Percentiles rank a stretch among this genome's conserved stretches.
These are phyloP conservation scores for Entomortierella beljakovae DNA, from an alignment of 192 early-diverging fungal species.

Conservation along the genomic window DNA sequence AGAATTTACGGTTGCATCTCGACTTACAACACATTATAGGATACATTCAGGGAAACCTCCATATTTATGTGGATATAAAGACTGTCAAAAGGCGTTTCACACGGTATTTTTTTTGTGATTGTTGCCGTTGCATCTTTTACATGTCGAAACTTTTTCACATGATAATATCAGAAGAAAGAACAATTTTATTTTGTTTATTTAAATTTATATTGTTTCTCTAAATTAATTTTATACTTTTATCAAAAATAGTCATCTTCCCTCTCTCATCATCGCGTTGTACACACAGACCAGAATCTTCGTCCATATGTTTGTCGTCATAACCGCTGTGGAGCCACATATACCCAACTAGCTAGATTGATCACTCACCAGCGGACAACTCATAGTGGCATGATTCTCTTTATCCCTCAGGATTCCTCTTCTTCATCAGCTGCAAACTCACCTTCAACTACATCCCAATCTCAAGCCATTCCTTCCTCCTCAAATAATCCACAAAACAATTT, in stretches of 20 bases:
- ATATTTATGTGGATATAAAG: constrained; percentile 51
- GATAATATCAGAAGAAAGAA: too few relatives aligned
- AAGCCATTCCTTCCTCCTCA: neutral
- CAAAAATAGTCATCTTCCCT: constrained; percentile 40
- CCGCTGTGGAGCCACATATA: constrained; percentile 53
- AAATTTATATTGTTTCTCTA: neutral
- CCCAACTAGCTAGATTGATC: constrained; percentile 46
- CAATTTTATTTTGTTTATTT: constrained; percentile 4
- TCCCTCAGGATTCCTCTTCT: constrained; percentile 44
- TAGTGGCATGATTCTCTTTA: constrained; percentile 52
- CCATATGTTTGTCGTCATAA: constrained; percentile 53
- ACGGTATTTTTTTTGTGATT: constrained; percentile 19
- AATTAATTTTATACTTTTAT: neutral
- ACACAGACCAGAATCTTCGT: constrained; percentile 42
- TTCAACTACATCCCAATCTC: constrained; percentile 8
- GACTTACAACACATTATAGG: constrained; percentile 43
- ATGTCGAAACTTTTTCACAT: too few relatives aligned
- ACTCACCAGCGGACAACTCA: constrained; percentile 51
- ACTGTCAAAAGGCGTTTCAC: constrained; percentile 51
- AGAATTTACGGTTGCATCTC: constrained; percentile 47
- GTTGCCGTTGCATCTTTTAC: neutral
- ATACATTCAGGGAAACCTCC: constrained; percentile 52
- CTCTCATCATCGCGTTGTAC: constrained; percentile 52
- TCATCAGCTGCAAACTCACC: constrained; percentile 18
- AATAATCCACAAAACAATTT: neutral